A percentile compares a stretch with the other conserved stretches of the same genome.
Conservation (phyloP, 306 rosid genomes). For the Coriaria nepalensis region DNA sequence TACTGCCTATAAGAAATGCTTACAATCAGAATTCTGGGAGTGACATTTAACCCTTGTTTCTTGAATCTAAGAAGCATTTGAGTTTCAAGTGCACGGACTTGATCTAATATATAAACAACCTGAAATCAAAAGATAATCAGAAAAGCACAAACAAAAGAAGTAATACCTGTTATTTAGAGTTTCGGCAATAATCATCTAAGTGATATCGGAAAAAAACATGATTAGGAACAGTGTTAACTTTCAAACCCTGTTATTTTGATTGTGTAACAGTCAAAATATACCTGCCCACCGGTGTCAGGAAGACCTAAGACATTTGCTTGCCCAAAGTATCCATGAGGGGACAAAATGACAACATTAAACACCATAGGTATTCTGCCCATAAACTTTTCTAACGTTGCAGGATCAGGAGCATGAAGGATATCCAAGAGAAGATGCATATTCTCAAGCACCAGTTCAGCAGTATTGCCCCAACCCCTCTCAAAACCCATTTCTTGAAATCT, state of each 20-base stretch:
- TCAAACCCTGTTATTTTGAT: neutral
- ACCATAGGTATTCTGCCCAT: conserved; percentile 92
- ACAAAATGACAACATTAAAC: conserved; percentile 75
- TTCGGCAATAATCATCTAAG: too few relatives aligned
- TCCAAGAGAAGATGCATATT: conserved; percentile 75
- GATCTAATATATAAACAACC: too few relatives aligned
- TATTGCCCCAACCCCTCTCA: conserved; percentile 92
- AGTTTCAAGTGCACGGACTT: too few relatives aligned
- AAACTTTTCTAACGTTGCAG: conserved; percentile 71
- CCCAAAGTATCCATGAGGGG: conserved; percentile 90
- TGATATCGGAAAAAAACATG: too few relatives aligned
- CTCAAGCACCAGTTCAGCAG: conserved; percentile 47
- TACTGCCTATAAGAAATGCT: conserved; percentile 12
- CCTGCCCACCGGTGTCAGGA: conserved; percentile 99
- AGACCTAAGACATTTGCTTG: conserved; percentile 94
- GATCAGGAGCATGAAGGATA: conserved; percentile 92
- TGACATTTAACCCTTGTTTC: conserved; percentile 39
- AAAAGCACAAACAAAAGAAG: too few relatives aligned
- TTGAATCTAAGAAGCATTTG: too few relatives aligned
- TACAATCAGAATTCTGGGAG: conserved; percentile 79
- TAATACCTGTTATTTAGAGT: too few relatives aligned
- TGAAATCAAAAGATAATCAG: too few relatives aligned
- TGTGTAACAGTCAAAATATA: conserved; percentile 14
- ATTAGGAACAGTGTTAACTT: neutral
- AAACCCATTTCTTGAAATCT: conserved; percentile 91